Evolutionary conservation across 2,329 filamentous ascomycete genomes (phyloP), one percentile per base, ranked within the genome.

Genomic region (Colletotrichum sojae): DNA sequence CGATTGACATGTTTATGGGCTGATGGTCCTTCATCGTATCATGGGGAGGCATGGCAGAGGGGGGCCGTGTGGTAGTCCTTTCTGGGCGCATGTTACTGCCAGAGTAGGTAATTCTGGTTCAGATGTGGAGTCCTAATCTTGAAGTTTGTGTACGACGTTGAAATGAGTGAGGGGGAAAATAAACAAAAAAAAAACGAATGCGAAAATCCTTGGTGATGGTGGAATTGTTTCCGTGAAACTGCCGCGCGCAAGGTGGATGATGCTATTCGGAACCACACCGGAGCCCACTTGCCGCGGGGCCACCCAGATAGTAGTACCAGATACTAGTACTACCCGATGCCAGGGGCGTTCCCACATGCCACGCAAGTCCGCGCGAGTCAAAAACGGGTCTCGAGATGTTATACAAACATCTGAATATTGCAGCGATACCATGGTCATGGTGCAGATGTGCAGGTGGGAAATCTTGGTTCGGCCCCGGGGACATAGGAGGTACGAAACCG

Each of bases 181-280:
- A 49, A 5, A 20, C 20, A 20, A 25, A 49, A 49, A 20, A 49
- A 20, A 49, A 49, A 2, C 8, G 13, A 18, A 6, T 48, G 18
- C 16, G 9, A 5, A 20, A 49, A 49, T 5, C 4, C 16, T 46
- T 6, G 45, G 1, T 18, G 16, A 2, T 18, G 16, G 15, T 46
- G 45, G 45, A 20, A 22, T 13, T 20, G 46, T 49, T 49, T 49
- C 46, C 31, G 31, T 36, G 31, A 18, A 22, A 22, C 22, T 22
- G 25, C 16, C 20, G 49, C 27, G 10, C 46, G 10, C 18, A 8
- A n/a, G n/a, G 46, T 5, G 45, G 27, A 54, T 65, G 66, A 69
- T 65, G 66, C 66, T 69, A 69, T 69, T 69, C 66, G 61, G 66
- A 60, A 65, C 54, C 61, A 45, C 48, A 25, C 43, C 54, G 48